Evolutionary conservation across 2,329 filamentous ascomycete species (phyloP).

Genomic region (Rutstroemia sp.): DNA sequence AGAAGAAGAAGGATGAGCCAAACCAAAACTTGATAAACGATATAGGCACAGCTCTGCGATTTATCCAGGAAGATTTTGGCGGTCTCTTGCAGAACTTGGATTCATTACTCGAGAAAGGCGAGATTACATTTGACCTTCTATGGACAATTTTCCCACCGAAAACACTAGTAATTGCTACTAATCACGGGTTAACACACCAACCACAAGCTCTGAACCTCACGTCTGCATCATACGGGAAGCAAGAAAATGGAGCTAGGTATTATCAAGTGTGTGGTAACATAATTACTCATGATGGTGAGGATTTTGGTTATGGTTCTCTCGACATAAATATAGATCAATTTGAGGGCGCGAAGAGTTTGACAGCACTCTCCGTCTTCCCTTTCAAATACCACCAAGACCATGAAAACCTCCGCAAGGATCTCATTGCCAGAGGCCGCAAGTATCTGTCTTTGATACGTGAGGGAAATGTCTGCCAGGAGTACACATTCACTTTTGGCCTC

Average conservation of each 20-base stretch:
- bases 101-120: background rate
- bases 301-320: background rate
- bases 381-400: background rate
- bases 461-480: background rate
- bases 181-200: background rate
- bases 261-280: background rate
- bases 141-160: background rate
- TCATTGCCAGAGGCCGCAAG: background rate
- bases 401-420: background rate
- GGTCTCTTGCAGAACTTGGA: background rate
- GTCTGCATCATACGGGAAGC: background rate
- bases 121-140: constrained; percentile 2
- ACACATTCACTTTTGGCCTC: background rate
- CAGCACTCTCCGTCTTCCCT: background rate
- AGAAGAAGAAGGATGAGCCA: background rate
- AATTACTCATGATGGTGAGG: constrained; percentile 1
- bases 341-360: background rate
- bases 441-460: constrained; percentile 1
- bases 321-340: background rate
- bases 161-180: background rate
- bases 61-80: background rate
- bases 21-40: background rate
- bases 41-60: background rate
- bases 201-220: background rate
- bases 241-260: background rate